Percentiles rank a stretch among this genome's conserved stretches.
Evolutionary conservation across 345 rosid species (phyloP).

Genomic region (Euphorbia peplus): DNA sequence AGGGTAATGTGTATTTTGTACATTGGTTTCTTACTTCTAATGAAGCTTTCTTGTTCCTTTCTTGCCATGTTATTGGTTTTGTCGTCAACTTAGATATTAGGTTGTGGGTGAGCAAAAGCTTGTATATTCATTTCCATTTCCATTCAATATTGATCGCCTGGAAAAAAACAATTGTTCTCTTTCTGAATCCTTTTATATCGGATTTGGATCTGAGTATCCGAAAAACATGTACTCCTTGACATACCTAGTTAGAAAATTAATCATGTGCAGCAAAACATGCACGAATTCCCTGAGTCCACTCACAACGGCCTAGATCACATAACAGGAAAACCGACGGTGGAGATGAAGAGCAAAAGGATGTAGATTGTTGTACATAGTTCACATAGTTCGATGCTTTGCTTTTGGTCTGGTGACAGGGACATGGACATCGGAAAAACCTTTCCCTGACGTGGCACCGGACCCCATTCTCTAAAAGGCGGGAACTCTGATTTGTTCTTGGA

Average conservation of each 20-base stretch:
- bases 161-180: no score
- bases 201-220: no score
- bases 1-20: constrained; percentile 35
- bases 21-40: constrained; percentile 24
- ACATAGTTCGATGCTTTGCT: constrained; percentile 19
- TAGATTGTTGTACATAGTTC: constrained; percentile 17
- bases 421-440: not conserved
- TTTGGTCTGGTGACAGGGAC: constrained; percentile 21
- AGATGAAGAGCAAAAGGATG: not conserved
- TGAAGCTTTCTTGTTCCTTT: constrained; percentile 24
- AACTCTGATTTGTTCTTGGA: constrained; percentile 1
- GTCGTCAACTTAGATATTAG: no score
- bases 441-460: constrained; percentile 4
- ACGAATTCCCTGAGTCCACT: constrained; percentile 1
- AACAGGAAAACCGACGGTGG: not conserved
- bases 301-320: constrained; percentile 4
- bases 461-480: constrained; percentile 13
- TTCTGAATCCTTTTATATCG: no score
- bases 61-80: no score
- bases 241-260: no score
- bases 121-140: no score
- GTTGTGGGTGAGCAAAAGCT: no score
- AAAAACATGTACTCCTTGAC: no score
- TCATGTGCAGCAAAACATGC: no score
- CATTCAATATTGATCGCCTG: no score